A percentile compares a stretch with the other conserved stretches of the same genome.
Evolutionary conservation across 208 protist genomes (phyloP).

Genomic region (Leishmania guyanensis): DNA sequence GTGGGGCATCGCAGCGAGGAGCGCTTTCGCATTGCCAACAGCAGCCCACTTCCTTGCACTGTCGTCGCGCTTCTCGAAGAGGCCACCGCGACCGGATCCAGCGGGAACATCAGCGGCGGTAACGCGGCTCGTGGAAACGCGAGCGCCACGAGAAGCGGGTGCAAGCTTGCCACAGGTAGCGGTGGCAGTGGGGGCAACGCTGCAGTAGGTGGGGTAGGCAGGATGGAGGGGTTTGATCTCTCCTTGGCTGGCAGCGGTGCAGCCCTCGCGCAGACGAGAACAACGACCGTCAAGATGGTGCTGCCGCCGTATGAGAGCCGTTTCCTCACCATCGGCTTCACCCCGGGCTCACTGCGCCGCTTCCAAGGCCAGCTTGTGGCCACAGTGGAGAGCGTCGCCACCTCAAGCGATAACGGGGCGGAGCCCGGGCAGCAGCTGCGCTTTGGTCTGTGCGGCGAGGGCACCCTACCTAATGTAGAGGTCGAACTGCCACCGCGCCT

Average conservation of each 20-base stretch:
- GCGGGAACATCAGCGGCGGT: slow-evolving; percentile 19
- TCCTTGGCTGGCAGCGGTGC: slow-evolving; percentile 33
- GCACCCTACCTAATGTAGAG: slow-evolving; percentile 91
- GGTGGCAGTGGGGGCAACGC: slow-evolving; percentile 28
- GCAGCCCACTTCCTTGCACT: slow-evolving; percentile 89
- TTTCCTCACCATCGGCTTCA: slow-evolving; percentile 94
- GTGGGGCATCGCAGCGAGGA: slow-evolving; percentile 83
- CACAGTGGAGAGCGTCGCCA: slow-evolving; percentile 77
- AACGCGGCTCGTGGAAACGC: slow-evolving; percentile 23
- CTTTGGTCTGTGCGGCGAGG: slow-evolving; percentile 94
- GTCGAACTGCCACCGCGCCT: slow-evolving; percentile 62
- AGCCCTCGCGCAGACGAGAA: slow-evolving; percentile 2
- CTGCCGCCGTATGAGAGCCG: slow-evolving; percentile 96
- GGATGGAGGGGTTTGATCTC: slow-evolving; percentile 67
- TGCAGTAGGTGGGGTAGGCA: neutral
- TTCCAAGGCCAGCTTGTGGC: slow-evolving; percentile 92
- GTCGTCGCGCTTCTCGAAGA: slow-evolving; percentile 73
- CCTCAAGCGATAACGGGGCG: slow-evolving; percentile 41
- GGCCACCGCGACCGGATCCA: neutral
- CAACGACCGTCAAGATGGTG: slow-evolving; percentile 33
- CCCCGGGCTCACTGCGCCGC: slow-evolving; percentile 71
- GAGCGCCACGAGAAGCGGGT: slow-evolving; percentile 9
- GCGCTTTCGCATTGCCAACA: slow-evolving; percentile 96
- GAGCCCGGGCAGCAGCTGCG: slow-evolving; percentile 43
- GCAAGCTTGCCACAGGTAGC: slow-evolving; percentile 5